These are phyloP conservation scores for Saccharomyces hybrid DNA, from an alignment of 1,139 yeast species.

Conservation along the genomic window DNA sequence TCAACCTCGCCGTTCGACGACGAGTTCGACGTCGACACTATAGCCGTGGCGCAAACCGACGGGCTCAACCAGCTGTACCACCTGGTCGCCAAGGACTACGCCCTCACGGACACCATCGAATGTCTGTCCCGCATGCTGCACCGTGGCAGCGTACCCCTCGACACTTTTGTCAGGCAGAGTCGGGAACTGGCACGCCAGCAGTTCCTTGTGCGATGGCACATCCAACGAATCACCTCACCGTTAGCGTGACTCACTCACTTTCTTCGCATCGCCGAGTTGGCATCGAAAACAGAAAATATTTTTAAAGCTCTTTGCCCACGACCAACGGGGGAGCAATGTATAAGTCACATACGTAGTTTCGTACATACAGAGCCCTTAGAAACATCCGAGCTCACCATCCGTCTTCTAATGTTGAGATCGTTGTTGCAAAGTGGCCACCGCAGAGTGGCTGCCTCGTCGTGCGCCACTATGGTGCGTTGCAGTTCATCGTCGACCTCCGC, in stretches of 20 bases:
- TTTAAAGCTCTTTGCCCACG: background rate
- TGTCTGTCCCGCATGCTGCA: conserved; percentile 53
- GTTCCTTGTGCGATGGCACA: conserved; percentile 43
- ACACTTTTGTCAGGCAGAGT: conserved; percentile 36
- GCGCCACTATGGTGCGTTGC: conserved; percentile 9
- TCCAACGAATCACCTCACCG: conserved; percentile 32
- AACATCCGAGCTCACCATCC: background rate
- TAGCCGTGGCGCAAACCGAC: conserved; percentile 9
- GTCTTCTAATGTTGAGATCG: conserved; percentile 7
- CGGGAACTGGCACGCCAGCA: conserved; percentile 70
- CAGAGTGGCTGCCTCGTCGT: conserved; percentile 2
- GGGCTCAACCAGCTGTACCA: conserved; percentile 50
- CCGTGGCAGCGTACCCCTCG: conserved; percentile 32
- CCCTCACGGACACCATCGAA: conserved; percentile 61
- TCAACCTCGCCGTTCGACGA: conserved; percentile 4
- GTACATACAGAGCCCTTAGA: background rate
- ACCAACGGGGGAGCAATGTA: background rate
- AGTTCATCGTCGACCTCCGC: conserved; percentile 76
- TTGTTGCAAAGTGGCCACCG: conserved; percentile 6
- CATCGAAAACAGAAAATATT: conserved; percentile 1
- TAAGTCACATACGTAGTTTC: background rate
- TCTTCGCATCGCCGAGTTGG: background rate
- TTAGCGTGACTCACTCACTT: conserved; percentile 3
- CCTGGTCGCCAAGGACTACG: conserved; percentile 56
- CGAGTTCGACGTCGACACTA: conserved; percentile 1